phyloP scores from a whole-genome alignment of 2,329 filamentous ascomycete genomes.

The Trichoderma afroharzianum region DNA sequence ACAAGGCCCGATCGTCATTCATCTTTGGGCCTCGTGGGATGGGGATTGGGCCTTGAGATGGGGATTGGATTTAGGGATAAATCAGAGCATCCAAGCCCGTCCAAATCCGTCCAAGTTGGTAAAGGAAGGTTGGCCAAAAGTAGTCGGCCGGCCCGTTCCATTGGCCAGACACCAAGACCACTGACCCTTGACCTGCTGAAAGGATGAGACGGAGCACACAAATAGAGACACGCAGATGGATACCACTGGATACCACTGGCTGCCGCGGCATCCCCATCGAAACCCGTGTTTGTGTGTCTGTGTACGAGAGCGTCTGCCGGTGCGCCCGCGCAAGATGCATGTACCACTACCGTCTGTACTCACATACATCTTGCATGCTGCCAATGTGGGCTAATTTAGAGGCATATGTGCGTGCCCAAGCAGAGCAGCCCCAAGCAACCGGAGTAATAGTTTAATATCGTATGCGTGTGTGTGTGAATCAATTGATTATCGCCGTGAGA shows the following conservation, averaged over 20 bases:
- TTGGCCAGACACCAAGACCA: not conserved
- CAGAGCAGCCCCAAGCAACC: not conserved
- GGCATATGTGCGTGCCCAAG: not conserved
- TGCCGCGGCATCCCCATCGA: conserved; percentile 13
- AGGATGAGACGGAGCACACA: conserved; percentile 6
- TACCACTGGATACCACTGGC: not conserved
- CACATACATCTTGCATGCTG: not conserved
- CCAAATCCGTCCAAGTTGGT: not conserved
- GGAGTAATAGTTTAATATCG: not conserved
- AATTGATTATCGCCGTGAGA: not conserved
- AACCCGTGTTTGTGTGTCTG: not conserved
- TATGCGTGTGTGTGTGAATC: not conserved
- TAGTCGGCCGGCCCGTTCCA: not conserved
- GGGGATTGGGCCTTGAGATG: not conserved
- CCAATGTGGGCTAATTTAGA: not conserved
- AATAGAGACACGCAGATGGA: not conserved
- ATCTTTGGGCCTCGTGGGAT: not conserved
- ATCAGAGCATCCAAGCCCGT: not conserved
- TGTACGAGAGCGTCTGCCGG: not conserved
- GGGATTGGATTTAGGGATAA: not conserved
- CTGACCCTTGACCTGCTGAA: conserved; percentile 23
- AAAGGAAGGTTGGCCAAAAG: not conserved
- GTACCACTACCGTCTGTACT: not conserved
- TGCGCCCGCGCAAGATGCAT: not conserved
- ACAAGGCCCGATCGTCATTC: not conserved